Evolutionary conservation across 2,329 filamentous ascomycete genomes (phyloP), one percentile per base, ranked within the genome.

Genomic region (Colletotrichum tanaceti): DNA sequence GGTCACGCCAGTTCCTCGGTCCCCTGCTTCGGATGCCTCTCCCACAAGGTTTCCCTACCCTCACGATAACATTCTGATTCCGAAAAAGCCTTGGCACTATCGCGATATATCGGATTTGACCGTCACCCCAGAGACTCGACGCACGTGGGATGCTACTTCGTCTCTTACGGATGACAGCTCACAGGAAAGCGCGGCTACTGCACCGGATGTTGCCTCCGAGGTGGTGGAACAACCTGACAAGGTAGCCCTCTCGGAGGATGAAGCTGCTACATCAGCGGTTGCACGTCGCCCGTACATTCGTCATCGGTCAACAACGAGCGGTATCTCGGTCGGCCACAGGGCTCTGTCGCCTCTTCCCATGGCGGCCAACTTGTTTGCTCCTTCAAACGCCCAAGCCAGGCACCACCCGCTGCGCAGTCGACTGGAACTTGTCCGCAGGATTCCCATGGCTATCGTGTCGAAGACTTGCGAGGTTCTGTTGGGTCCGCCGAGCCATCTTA

Each of bases 391-490:
- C 72, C 70, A 69, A 16, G 58, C 70, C 7, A 65, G 68, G 20
- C 73, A 59, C n/a, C 58, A 63, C 47, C 73, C 79, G 55, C 77
- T 81, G 65, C 75, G 80, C 43, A 77, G 73, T 47, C 82, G 78
- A 6, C 73, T 86, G 5, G 79, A 81, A 43, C 80, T 82, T 0
- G 80, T 85, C 41, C 83, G 84, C 60, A 81, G 85, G 50, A 81
- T 91, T 38, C 87, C 89, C 1, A 82, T 87, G 58, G 86, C 89
- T 3, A 86, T 97, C 38, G 86, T 97, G 32, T 87, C 90, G 64
- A 94, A 93, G 79, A 94, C 93, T 0, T 90, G 88, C 71, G 89
- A 92, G 59, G 85, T 96, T 38, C 85, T 97, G 4, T 81, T 97
- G 16, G 89, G 92, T 0, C 93, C 93, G n/a, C 93, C 94, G 0